Base-by-base conservation (phyloP, 2,329 filamentous ascomycete species). In the Drechslera avenae region DNA sequence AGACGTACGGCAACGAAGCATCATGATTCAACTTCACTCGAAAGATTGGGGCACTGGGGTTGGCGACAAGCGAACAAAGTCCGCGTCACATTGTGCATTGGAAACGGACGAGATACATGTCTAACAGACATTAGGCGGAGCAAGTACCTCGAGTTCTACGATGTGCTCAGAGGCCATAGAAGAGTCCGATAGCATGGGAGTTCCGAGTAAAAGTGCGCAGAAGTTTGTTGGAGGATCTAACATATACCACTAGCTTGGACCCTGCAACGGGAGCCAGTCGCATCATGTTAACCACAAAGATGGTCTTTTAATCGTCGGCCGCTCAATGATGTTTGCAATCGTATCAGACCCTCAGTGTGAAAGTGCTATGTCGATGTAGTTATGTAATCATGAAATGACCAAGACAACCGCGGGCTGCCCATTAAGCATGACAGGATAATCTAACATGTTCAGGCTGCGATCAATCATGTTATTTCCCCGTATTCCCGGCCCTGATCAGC, bases 171-270 rank as follows among this genome's bases (percentile, higher is more conserved):
- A 47, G 31, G 39, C 33, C 44, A 30, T 33, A 34, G 31, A 31
- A 14, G 34, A 16, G 37, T 41, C 30, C 33, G 36, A 28, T 39
- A 44, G 46, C 17, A 41, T 34, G 32, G 36, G 23, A 13, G 47
- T 43, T 46, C 37, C 39, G 34, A 42, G 32, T 33, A 45, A 44
- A 47, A 45, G 54, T 54, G 31, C 39, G 40, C n/a, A 43, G 32
- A 40, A 21, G 46, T 35, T 23, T 23, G 28, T 19, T 42, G 26
- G 44, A 46, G 41, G 32, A 35, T 26, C 37, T 39, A 14, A 36
- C 44, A 26, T 46, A 56, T 54, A 56, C 46, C 54, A 54, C 30
- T 45, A 16, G 51, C 33, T 42, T 30, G 10, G 50, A 17, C 39
- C 46, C 46, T 40, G n/a, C 43, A 40, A 54, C 26, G 40, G 41